Base-by-base conservation (phyloP, 768 basidiomycete species). In the Tylopilus intermedius region DNA sequence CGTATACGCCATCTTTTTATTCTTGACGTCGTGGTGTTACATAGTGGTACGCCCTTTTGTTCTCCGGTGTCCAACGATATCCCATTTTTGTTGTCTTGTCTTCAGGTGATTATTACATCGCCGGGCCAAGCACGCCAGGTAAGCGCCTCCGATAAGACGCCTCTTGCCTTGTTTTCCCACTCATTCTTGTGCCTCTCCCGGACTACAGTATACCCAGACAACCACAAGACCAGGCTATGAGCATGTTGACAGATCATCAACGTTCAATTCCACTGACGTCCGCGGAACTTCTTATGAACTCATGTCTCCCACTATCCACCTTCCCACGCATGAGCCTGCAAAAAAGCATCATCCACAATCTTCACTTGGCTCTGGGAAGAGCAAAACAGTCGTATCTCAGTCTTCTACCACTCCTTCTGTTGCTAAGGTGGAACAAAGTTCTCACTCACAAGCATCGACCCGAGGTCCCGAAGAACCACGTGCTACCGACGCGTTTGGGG, bases 11-110 rank as follows among this genome's bases (percentile, higher is more conserved):
- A 52, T 88, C 5, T 62, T 94, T 21, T 80, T 79, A 43, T 56
- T 84, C n/a, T 80, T 91, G 79, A 77, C 82, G 75, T 41, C 84
- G 0, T 93, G 91, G 91, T 78, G 84, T 13, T 95, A 94, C 70
- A 50, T 78, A 21, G 82, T 79, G 78, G 91, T 90, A 50, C 47
- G 78, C 66, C 26, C 26, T 49, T 43, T 32, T 27, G 11, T 29
- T 11, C 26, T 40, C 27, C 44, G 47, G 15, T 30, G 8, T 39
- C 45, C 11, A 27, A n/a, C 40, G 37, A 13, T n/a, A 11, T 32
- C 32, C n/a, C 21, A 26, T 33, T 47, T n/a, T 29, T 18, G 43
- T 49, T 32, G 21, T 18, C 7, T 42, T 40, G 22, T n/a, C 44
- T 22, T 2, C 58, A 90, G 88, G 77, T 84, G 38, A 68, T 87